Evolutionary conservation across 1,139 yeast species (phyloP).

Genomic region (Entelexis paramagnoliae): DNA sequence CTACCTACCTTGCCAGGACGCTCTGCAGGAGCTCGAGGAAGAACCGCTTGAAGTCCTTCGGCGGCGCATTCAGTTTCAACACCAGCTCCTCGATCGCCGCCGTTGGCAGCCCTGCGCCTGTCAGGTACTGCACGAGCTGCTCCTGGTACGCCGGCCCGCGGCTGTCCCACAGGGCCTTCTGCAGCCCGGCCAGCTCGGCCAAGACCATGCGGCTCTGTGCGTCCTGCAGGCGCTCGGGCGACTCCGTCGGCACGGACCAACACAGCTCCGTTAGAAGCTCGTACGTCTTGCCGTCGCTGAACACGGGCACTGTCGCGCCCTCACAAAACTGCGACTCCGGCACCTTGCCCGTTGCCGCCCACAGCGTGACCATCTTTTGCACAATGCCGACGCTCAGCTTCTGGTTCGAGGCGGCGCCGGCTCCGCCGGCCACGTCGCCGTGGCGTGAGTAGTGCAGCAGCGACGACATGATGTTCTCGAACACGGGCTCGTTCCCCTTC

Average conservation of each 20-base stretch:
- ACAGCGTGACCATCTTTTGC: constrained; percentile 51
- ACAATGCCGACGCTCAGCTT: constrained; percentile 64
- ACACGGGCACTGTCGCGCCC: constrained; percentile 54
- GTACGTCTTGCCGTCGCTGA: constrained; percentile 45
- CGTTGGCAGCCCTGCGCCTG: constrained; percentile 20
- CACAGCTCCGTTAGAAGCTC: constrained; percentile 57
- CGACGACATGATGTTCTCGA: constrained; percentile 55
- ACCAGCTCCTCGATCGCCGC: constrained; percentile 19
- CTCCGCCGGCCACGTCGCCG: constrained; percentile 34
- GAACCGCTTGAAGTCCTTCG: constrained; percentile 23
- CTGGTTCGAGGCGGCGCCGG: constrained; percentile 39
- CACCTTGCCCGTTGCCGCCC: constrained; percentile 68
- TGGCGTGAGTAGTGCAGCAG: constrained; percentile 60
- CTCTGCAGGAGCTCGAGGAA: constrained; percentile 21
- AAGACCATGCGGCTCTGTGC: constrained; percentile 69
- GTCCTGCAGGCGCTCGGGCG: constrained; percentile 58
- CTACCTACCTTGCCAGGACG: constrained; percentile 5
- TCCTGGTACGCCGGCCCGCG: constrained; percentile 28
- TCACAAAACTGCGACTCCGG: constrained; percentile 48
- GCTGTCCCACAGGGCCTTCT: constrained; percentile 47
- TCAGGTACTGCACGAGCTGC: constrained; percentile 20
- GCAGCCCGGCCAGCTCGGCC: constrained; percentile 60
- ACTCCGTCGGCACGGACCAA: constrained; percentile 72
- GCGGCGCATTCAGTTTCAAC: constrained; percentile 12
- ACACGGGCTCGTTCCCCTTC: constrained; percentile 32